Conservation (phyloP, 2,329 filamentous ascomycete species). For the Hyphodiscus sp. region DNA sequence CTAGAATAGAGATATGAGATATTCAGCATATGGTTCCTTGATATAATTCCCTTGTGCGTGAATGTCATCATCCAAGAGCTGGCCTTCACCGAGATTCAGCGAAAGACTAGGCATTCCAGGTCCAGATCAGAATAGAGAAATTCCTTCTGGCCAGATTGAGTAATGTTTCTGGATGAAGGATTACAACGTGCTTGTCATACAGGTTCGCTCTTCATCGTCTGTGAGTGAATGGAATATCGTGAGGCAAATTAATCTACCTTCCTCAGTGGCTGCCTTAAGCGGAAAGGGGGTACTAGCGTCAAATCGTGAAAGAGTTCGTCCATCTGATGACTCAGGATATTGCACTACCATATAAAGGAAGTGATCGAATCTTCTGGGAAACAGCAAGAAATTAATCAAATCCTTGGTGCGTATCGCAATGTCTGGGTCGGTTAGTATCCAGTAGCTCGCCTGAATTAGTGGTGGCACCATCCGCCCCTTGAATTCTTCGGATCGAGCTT, state of each 20-base stretch:
- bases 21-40: slow-evolving; percentile 15
- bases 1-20: slow-evolving; percentile 22
- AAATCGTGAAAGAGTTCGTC: not conserved
- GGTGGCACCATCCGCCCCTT: not conserved
- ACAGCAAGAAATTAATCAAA: not conserved
- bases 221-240: too few species aligned
- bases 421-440: not conserved
- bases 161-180: too few species aligned
- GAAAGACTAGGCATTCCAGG: too few species aligned
- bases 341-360: not conserved
- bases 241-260: not conserved
- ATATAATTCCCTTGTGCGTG: not conserved
- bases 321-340: not conserved
- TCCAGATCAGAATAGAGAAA: too few species aligned
- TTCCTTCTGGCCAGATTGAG: too few species aligned
- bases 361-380: not conserved
- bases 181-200: too few species aligned
- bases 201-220: too few species aligned
- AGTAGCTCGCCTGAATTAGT: not conserved
- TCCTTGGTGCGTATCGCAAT: not conserved
- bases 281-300: not conserved
- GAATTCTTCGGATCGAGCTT: not conserved
- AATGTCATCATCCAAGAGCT: not conserved
- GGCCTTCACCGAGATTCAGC: too few species aligned
- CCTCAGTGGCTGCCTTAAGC: not conserved